Conservation (phyloP, 1,284 basidiomycete species). For the Xerocomus cyaneibrunnescens region DNA sequence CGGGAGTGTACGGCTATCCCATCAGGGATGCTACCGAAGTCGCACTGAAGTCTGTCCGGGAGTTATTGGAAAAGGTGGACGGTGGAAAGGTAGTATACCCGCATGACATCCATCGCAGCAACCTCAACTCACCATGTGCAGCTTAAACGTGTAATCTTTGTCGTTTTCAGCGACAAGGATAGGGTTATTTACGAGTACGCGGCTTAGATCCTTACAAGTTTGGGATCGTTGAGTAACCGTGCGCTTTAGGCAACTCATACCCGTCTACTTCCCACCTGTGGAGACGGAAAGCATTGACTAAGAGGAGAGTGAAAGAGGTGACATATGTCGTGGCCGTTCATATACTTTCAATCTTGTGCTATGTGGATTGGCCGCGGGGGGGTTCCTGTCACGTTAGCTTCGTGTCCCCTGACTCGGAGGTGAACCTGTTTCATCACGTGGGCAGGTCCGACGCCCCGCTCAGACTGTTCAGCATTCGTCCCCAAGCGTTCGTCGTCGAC, state of each 20-base stretch:
- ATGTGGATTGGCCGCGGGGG: too few relatives aligned
- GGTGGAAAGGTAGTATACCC: slow-evolving; percentile 46
- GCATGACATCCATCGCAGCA: background rate
- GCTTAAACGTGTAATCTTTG: slow-evolving; percentile 74
- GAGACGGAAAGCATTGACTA: background rate
- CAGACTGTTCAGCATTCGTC: background rate
- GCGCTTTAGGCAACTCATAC: slow-evolving; percentile 50
- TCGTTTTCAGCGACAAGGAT: slow-evolving; percentile 67
- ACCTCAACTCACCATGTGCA: slow-evolving; percentile 40
- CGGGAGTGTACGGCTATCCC: slow-evolving; percentile 80
- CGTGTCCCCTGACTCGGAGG: background rate
- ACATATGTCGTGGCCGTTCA: background rate
- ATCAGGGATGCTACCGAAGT: slow-evolving; percentile 68
- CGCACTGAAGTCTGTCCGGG: slow-evolving; percentile 59
- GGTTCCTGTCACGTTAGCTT: too few relatives aligned
- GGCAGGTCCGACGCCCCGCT: background rate
- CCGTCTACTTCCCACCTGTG: slow-evolving; percentile 52
- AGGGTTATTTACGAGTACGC: slow-evolving; percentile 63
- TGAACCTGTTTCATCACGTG: background rate
- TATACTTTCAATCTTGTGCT: background rate
- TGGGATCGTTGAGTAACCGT: background rate
- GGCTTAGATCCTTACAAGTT: background rate
- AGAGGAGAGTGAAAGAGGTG: background rate
- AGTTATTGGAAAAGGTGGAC: slow-evolving; percentile 55
- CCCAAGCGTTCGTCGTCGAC: background rate